A percentile compares a stretch with the other conserved stretches of the same genome.
These are phyloP conservation scores for Magnusiomyces sp. DNA, from an alignment of 1,139 yeast genomes.

Conservation along the genomic window DNA sequence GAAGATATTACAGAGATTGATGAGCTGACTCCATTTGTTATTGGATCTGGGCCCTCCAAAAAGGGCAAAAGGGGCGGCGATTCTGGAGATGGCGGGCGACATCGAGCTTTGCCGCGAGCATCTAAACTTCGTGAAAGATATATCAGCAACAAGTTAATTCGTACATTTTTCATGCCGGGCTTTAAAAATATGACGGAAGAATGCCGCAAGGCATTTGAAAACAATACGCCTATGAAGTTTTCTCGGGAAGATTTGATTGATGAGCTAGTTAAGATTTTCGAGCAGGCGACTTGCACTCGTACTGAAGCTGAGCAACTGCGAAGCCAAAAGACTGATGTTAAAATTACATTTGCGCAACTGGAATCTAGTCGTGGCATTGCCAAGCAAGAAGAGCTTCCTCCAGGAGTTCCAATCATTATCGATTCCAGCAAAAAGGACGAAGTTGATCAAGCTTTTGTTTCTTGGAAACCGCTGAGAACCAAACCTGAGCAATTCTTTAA, in stretches of 20 bases:
- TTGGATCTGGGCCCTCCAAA: too few species aligned
- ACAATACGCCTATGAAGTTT: not conserved
- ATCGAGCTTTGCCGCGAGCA: too few species aligned
- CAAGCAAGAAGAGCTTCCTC: conserved; percentile 10
- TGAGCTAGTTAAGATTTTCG: not conserved
- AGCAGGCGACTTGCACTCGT: not conserved
- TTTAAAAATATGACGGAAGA: not conserved
- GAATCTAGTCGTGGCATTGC: conserved; percentile 12
- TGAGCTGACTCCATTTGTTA: too few species aligned
- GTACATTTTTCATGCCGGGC: conserved; percentile 1
- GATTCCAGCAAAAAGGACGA: conserved; percentile 11
- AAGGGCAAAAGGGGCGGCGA: too few species aligned
- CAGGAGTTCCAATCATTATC: conserved; percentile 11
- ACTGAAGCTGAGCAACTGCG: not conserved
- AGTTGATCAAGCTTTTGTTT: conserved; percentile 12
- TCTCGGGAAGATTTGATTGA: conserved; percentile 1
- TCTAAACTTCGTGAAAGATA: conserved; percentile 3
- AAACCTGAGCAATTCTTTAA: conserved; percentile 22
- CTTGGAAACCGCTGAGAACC: conserved; percentile 19
- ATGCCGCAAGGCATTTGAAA: not conserved
- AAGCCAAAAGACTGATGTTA: conserved; percentile 2
- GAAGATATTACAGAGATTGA: too few species aligned
- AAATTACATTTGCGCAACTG: conserved; percentile 8
- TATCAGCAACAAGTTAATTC: not conserved
- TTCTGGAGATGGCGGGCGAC: too few species aligned